A percentile compares a stretch with the other conserved stretches of the same genome.
These are phyloP conservation scores for Erodium trifolium DNA, from an alignment of 441 rosid species.

Conservation along the genomic window DNA sequence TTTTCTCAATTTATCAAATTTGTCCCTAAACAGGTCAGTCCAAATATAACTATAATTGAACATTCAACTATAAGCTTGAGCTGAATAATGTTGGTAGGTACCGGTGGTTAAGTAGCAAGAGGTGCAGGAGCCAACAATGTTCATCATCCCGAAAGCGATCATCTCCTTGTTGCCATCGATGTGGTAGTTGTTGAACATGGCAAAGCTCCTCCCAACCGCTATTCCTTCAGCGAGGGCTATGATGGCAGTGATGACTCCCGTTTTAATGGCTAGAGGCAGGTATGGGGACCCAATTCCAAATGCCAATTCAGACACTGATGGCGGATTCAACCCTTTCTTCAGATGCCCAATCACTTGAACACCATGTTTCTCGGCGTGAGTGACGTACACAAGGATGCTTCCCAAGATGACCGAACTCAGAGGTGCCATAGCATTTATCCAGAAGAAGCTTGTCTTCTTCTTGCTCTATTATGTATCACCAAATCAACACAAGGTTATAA, in stretches of 20 bases:
- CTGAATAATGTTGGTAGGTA: conserved; percentile 12
- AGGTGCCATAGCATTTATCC: conserved; percentile 86
- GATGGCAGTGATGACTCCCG: conserved; percentile 80
- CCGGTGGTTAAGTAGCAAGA: conserved; percentile 60
- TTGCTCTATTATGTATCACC: conserved; percentile 37
- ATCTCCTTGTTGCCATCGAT: conserved; percentile 60
- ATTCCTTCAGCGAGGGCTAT: conserved; percentile 86
- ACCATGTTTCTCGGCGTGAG: conserved; percentile 48
- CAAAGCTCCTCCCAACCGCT: conserved; percentile 58
- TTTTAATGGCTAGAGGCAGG: conserved; percentile 48
- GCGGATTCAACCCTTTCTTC: conserved; percentile 86
- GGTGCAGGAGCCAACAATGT: conserved; percentile 50
- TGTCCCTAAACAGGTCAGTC: no score
- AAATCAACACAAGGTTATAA: not conserved
- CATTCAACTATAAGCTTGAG: no score
- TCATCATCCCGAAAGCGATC: conserved; percentile 61
- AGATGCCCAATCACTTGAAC: conserved; percentile 64
- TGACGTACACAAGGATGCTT: conserved; percentile 55
- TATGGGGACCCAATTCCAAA: conserved; percentile 45
- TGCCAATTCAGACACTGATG: conserved; percentile 51
- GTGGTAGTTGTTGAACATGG: conserved; percentile 53
- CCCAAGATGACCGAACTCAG: conserved; percentile 62
- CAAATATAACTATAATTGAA: no score
- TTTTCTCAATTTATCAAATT: no score
- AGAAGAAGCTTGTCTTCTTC: conserved; percentile 63